phyloP scores from a whole-genome alignment of 2,329 filamentous ascomycete genomes.

The Monosporascus sp. region DNA sequence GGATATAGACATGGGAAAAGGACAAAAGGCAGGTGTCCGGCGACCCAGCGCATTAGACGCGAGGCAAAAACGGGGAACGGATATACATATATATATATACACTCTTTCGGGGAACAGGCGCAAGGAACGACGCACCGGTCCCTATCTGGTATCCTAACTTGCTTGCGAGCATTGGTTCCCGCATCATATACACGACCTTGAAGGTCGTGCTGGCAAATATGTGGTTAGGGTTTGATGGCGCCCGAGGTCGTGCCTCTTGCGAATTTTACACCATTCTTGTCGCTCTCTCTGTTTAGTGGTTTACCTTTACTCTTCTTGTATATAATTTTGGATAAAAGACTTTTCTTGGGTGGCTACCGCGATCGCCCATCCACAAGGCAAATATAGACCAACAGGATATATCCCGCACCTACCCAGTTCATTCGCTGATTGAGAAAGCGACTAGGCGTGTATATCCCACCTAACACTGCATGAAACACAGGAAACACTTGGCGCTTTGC shows the following conservation, averaged over 20 bases:
- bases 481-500: too few species aligned
- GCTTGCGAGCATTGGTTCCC: conserved; percentile 3
- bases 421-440: too few species aligned
- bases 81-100: neutral
- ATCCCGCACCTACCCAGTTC: too few species aligned
- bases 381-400: too few species aligned
- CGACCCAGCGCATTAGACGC: neutral
- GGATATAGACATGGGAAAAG: neutral
- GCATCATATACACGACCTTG: conserved; percentile 13
- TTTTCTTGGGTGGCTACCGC: neutral
- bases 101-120: neutral
- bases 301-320: neutral
- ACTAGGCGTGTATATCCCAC: too few species aligned
- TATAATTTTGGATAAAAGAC: neutral
- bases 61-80: neutral
- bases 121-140: neutral
- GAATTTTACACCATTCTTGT: neutral
- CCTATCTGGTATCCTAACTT: neutral
- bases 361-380: neutral
- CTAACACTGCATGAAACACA: too few species aligned
- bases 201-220: conserved; percentile 13
- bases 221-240: neutral
- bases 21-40: neutral
- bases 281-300: neutral
- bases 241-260: neutral